Evolutionary conservation across 495 filamentous ascomycete genomes (phyloP).

Genomic region (Tuber borchii): DNA sequence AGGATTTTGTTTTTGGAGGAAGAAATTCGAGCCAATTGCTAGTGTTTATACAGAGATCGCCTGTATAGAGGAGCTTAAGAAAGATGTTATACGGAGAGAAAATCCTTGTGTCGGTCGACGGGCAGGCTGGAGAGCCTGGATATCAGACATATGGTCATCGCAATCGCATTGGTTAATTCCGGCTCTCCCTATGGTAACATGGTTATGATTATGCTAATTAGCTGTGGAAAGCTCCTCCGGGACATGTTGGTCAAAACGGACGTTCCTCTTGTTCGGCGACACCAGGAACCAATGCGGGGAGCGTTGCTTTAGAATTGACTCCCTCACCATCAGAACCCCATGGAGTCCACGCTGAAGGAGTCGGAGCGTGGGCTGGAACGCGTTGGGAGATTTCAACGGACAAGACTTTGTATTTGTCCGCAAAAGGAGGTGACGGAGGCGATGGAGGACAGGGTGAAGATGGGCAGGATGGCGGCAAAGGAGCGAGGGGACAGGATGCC

Average conservation of each 20-base stretch:
- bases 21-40: neutral
- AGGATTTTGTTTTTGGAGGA: neutral
- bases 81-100: slow-evolving; percentile 8
- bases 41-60: neutral
- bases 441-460: slow-evolving; percentile 43
- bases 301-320: slow-evolving; percentile 14
- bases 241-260: slow-evolving; percentile 14
- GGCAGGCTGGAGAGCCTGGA: slow-evolving; percentile 8
- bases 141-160: slow-evolving; percentile 14
- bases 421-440: slow-evolving; percentile 43
- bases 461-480: slow-evolving; percentile 41
- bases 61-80: neutral
- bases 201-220: neutral
- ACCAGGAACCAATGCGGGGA: slow-evolving; percentile 14
- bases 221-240: slow-evolving; percentile 14
- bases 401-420: slow-evolving; percentile 37
- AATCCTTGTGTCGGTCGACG: slow-evolving; percentile 20
- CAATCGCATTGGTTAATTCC: slow-evolving; percentile 12
- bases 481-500: slow-evolving; percentile 37
- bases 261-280: slow-evolving; percentile 12
- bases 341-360: slow-evolving; percentile 16
- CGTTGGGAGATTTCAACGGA: slow-evolving; percentile 38
- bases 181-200: neutral
- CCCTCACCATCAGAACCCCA: slow-evolving; percentile 5
- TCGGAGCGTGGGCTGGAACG: slow-evolving; percentile 21